Conservation (phyloP, 768 basidiomycete genomes). For the Pilatotrama ljubarskyi region DNA sequence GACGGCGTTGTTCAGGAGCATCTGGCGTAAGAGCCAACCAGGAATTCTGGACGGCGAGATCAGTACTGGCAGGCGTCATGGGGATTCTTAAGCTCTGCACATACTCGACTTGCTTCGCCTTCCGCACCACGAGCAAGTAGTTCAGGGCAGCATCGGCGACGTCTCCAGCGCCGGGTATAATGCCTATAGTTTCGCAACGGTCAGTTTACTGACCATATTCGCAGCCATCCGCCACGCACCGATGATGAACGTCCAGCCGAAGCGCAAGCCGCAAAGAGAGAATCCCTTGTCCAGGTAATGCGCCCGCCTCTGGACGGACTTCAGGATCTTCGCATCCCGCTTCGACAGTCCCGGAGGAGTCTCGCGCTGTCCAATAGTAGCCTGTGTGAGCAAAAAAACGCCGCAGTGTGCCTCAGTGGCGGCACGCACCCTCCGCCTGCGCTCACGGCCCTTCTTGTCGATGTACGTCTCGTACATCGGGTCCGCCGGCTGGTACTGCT, state of each 20-base stretch:
- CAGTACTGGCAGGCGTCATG: neutral
- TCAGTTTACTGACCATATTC: no score
- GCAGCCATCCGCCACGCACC: slow-evolving; percentile 29
- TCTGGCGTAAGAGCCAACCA: slow-evolving; percentile 63
- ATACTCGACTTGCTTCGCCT: slow-evolving; percentile 71
- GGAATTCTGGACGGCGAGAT: slow-evolving; percentile 40
- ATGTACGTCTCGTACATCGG: slow-evolving; percentile 70
- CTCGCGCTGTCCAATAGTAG: slow-evolving; percentile 49
- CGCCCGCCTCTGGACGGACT: slow-evolving; percentile 72
- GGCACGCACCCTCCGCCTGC: slow-evolving; percentile 53
- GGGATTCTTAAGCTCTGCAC: slow-evolving; percentile 23
- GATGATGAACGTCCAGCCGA: slow-evolving; percentile 87
- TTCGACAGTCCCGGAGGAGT: slow-evolving; percentile 74
- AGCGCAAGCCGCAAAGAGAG: slow-evolving; percentile 72
- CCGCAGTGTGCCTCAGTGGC: neutral
- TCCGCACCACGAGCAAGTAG: slow-evolving; percentile 75
- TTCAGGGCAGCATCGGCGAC: slow-evolving; percentile 62
- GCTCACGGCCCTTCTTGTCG: slow-evolving; percentile 55
- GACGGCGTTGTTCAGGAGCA: slow-evolving; percentile 77
- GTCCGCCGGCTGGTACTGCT: slow-evolving; percentile 69
- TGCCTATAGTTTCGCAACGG: no score
- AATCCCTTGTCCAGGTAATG: slow-evolving; percentile 90
- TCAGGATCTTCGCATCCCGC: slow-evolving; percentile 74
- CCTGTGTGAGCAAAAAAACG: neutral
- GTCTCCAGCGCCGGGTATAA: slow-evolving; percentile 72